A percentile compares a stretch with the other conserved stretches of the same genome.
These are phyloP conservation scores for Quercus lobata DNA, from an alignment of 331 rosid genomes.

Conservation along the genomic window DNA sequence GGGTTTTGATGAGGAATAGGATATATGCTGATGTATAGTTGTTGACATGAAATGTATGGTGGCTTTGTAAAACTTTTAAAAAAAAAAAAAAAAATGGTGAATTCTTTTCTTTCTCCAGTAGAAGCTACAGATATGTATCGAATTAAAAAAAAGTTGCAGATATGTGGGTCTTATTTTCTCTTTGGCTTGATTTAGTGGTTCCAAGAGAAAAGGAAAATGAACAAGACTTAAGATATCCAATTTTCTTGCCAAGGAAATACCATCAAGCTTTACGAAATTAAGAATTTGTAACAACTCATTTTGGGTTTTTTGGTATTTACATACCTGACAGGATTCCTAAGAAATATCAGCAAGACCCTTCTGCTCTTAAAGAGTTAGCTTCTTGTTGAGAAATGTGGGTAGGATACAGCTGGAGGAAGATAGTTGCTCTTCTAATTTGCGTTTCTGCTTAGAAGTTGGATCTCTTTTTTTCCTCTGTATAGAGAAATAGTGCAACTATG, in stretches of 20 bases:
- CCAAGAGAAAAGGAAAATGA: background rate
- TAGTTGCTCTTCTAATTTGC: background rate
- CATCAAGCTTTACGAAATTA: background rate
- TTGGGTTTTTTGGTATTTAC: background rate
- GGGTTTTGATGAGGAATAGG: background rate
- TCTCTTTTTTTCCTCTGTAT: background rate
- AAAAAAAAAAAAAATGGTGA: background rate
- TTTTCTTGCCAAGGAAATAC: background rate
- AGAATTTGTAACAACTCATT: background rate
- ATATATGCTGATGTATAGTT: background rate
- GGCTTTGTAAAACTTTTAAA: background rate
- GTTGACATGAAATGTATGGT: background rate
- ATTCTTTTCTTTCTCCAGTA: background rate
- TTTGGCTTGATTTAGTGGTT: background rate
- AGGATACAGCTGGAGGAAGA: background rate
- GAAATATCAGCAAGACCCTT: background rate
- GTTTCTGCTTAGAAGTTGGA: background rate
- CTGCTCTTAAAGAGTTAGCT: background rate
- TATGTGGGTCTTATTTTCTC: background rate
- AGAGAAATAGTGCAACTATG: too few relatives aligned
- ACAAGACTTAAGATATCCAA: background rate
- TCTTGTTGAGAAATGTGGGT: background rate
- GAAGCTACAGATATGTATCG: background rate
- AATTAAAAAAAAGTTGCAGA: background rate
- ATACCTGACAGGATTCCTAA: background rate